Conservation (phyloP, 257 asterid species). For the Salvia rosmarinus region DNA sequence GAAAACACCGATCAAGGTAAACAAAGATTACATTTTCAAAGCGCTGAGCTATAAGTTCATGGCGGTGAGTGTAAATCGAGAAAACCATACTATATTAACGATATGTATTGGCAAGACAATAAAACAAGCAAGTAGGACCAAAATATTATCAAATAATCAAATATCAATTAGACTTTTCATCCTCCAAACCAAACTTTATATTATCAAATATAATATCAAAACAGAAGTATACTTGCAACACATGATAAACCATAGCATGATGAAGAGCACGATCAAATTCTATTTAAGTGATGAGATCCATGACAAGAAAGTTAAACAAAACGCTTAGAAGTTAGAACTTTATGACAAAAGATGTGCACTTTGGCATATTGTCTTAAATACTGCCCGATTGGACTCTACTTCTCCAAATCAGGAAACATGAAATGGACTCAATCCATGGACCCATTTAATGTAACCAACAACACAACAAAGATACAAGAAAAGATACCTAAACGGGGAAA, state of each 20-base stretch:
- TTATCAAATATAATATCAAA: too few relatives aligned
- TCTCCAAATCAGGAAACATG: slow-evolving; percentile 14
- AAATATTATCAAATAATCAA: background rate
- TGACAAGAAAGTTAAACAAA: too few relatives aligned
- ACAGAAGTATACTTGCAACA: too few relatives aligned
- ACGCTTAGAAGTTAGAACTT: too few relatives aligned
- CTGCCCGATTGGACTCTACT: background rate
- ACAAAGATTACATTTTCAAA: background rate
- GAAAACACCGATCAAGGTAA: too few relatives aligned
- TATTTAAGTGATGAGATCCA: too few relatives aligned
- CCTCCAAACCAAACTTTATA: background rate
- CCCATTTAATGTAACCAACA: background rate
- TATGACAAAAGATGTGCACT: too few relatives aligned
- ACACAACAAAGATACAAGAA: background rate
- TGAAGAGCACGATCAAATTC: too few relatives aligned
- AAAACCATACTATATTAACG: too few relatives aligned
- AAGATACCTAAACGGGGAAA: background rate
- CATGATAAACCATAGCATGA: too few relatives aligned
- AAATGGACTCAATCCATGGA: background rate
- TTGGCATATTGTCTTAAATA: background rate
- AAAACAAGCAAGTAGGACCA: slow-evolving; percentile 3
- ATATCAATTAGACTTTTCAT: background rate
- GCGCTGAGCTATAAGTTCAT: background rate
- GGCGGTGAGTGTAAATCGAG: slow-evolving; percentile 5
- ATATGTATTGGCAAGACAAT: too few relatives aligned